Conservation (phyloP, 2,329 filamentous ascomycete genomes). For the Colletotrichum sp. region DNA sequence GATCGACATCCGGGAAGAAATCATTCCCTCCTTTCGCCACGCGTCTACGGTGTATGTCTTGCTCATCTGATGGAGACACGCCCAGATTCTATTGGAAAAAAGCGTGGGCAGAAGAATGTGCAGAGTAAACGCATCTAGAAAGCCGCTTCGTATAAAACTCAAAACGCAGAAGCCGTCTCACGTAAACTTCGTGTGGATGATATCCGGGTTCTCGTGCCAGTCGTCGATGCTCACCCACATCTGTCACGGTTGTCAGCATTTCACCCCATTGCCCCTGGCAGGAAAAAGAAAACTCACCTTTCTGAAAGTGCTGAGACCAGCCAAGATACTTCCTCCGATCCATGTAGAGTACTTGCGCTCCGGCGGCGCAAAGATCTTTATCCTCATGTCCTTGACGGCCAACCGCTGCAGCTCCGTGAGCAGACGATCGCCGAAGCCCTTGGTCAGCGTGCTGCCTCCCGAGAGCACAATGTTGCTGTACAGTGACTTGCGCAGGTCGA, state of each 20-base stretch:
- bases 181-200: constrained; percentile 98
- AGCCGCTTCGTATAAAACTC: not conserved
- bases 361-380: constrained; percentile 98
- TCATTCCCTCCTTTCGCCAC: not conserved
- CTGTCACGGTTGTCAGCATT: constrained; percentile 48
- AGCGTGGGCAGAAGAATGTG: not conserved
- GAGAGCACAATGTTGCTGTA: constrained; percentile 98
- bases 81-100: not conserved
- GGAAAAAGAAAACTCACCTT: constrained; percentile 66
- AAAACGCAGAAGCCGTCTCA: constrained; percentile 44
- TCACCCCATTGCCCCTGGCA: fast-evolving
- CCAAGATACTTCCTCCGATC: constrained; percentile 98
- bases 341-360: constrained; percentile 99
- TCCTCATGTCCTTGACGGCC: constrained; percentile 98
- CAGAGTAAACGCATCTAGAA: not conserved
- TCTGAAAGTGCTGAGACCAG: constrained; percentile 95
- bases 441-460: constrained; percentile 93
- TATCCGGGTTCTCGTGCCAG: constrained; percentile 99
- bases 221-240: constrained; percentile 99
- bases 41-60: not conserved
- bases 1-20: not conserved
- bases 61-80: not conserved
- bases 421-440: constrained; percentile 93
- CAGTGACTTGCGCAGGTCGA: constrained; percentile 91
- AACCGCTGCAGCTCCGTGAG: constrained; percentile 90